Conservation (phyloP, 106 monocot species). For the Acorus gramineus region DNA sequence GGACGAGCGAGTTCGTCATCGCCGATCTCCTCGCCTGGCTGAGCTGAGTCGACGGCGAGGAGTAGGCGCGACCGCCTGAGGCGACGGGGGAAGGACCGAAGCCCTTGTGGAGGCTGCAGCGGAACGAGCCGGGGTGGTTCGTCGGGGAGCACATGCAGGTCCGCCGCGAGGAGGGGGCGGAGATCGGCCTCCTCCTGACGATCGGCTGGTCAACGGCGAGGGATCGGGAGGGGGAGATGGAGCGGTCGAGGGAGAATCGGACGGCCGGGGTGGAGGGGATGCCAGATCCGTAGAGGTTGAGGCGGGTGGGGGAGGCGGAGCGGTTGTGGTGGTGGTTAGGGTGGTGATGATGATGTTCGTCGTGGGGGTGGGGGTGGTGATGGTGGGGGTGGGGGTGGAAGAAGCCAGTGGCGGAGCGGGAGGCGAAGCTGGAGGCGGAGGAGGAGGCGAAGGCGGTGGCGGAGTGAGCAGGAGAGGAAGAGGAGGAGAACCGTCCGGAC, state of each 20-base stretch:
- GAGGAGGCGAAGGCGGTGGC: constrained; percentile 7
- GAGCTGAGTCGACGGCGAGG: constrained; percentile 33
- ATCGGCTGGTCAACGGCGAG: constrained; percentile 2
- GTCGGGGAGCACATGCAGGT: constrained; percentile 89
- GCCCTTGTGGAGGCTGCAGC: constrained; percentile 72
- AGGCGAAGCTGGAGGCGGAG: constrained; percentile 7
- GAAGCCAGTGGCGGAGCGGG: neutral
- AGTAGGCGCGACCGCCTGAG: neutral
- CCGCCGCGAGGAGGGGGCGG: constrained; percentile 8
- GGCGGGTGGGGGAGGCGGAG: constrained; percentile 45
- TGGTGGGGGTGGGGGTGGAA: neutral
- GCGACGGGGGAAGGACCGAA: neutral
- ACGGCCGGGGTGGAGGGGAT: constrained; percentile 17
- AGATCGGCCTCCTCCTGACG: constrained; percentile 3
- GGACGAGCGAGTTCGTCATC: constrained; percentile 84
- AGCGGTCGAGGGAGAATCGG: constrained; percentile 40
- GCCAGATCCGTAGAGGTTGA: constrained; percentile 30
- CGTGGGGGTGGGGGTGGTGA: neutral
- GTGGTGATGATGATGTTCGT: neutral
- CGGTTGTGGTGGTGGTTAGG: constrained; percentile 11
- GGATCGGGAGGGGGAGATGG: constrained; percentile 30
- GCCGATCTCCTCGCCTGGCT: constrained; percentile 55
- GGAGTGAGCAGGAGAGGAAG: neutral
- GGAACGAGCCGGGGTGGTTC: constrained; percentile 85
- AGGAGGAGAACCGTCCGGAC: constrained; percentile 10